Base-by-base conservation (phyloP, 108 stramenopile genomes). In the Stephanodiscus triporus region DNA sequence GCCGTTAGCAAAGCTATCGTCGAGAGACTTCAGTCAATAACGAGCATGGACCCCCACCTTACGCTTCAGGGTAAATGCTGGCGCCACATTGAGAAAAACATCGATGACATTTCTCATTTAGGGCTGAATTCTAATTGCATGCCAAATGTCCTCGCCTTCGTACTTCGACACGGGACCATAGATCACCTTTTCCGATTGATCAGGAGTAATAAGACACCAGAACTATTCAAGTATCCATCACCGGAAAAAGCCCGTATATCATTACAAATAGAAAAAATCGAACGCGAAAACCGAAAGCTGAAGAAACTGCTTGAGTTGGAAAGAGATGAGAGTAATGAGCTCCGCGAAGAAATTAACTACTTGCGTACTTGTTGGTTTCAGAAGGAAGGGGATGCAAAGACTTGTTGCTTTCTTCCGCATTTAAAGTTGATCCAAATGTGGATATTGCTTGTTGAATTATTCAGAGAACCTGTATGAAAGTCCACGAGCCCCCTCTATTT, bases 191-290 rank as follows among this genome's bases (percentile, higher is more conserved):
- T 72, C 30, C 57, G 49, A 29, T 2, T 72, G 22, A 47, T 79
- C 14, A 57, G 71, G 20, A 62, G 64, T 68, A 29, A 61, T 27
- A 34, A 68, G 47, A 53, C 70, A 32, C 71, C 63, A 0, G 59
- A 67, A 49, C 40, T 79, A 36, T 72, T 72, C 22, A 49, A 40
- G 19, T 48, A 63, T 36, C 70, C 70, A 24, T 71, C 71, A 4
- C 78, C 71, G 24, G 71, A 79, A 40, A 79, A 65, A 62, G 64
- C 65, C 14, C 78, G 78, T n/a, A 34, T 79, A 47, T 58, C 51
- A 9, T 13, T 63, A 30, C 68, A 77, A 47, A 64, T 77, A 68
- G 20, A 70, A 30, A 69, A 63, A 49, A 60, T 79, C 24, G 65
- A 72, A 9, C 29, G 45, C 36, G 78, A 79, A 42, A 79, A 79